These are phyloP conservation scores for Combretum micranthum DNA, from an alignment of 345 rosid genomes.

Conservation along the genomic window DNA sequence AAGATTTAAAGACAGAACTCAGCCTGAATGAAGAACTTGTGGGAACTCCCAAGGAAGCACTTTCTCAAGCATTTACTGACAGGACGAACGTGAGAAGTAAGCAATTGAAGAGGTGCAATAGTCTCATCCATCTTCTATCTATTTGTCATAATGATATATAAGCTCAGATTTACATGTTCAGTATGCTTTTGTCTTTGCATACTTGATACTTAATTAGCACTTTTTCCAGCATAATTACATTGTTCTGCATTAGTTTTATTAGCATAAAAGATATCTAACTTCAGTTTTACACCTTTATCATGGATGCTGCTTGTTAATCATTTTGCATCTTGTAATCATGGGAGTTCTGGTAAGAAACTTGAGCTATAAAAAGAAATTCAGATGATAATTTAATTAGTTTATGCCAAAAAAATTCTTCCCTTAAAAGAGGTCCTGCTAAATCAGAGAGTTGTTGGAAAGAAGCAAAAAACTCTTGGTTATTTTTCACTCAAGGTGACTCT, in stretches of 20 bases:
- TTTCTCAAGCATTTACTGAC: constrained; percentile 62
- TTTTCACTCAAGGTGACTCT: too few species aligned
- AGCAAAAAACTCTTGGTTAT: too few species aligned
- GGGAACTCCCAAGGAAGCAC: constrained; percentile 79
- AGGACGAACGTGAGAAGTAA: constrained; percentile 65
- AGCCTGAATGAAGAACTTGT: constrained; percentile 81
- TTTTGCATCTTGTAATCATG: too few species aligned
- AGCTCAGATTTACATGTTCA: background rate
- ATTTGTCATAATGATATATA: background rate
- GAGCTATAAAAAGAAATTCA: too few species aligned
- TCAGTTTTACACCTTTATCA: background rate
- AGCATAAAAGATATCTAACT: background rate
- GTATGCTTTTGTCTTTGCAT: background rate
- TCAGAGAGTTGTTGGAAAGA: too few species aligned
- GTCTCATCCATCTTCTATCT: constrained; percentile 9
- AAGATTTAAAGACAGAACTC: constrained; percentile 73
- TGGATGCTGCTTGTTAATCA: too few species aligned
- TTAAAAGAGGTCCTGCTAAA: too few species aligned
- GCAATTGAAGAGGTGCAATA: constrained; percentile 55
- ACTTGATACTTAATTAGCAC: background rate
- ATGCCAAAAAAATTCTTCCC: too few species aligned
- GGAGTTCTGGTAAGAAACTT: too few species aligned
- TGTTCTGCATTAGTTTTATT: background rate
- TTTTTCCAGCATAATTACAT: background rate
- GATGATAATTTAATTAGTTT: too few species aligned